phyloP scores from a whole-genome alignment of 2,329 filamentous ascomycete species.

The Tolypocladium pustulatum region DNA sequence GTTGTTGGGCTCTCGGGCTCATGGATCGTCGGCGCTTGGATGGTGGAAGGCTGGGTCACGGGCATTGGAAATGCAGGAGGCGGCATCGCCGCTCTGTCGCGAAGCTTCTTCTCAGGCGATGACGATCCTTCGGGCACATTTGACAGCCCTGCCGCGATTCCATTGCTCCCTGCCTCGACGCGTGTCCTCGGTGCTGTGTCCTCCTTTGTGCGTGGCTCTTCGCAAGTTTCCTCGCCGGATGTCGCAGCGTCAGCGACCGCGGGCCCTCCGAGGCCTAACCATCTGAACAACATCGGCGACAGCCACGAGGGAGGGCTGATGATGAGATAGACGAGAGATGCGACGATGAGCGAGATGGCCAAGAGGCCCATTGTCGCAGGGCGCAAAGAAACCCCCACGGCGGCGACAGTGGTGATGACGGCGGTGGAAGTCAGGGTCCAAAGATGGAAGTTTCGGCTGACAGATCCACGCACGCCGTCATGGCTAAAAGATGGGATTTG shows the following conservation, averaged over 20 bases:
- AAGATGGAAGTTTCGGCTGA: neutral
- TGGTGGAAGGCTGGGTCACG: slow-evolving; percentile 8
- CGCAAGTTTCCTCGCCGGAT: neutral
- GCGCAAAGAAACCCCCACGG: neutral
- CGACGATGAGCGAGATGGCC: slow-evolving; percentile 52
- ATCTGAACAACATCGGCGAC: slow-evolving; percentile 14
- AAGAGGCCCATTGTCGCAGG: slow-evolving; percentile 23
- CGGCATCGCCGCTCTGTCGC: slow-evolving; percentile 25
- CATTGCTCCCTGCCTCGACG: neutral
- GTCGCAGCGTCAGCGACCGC: slow-evolving; percentile 1
- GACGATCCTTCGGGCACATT: neutral
- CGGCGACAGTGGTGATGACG: neutral
- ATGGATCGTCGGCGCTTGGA: slow-evolving; percentile 13
- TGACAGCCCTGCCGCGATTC: neutral
- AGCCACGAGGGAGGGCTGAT: slow-evolving; percentile 43
- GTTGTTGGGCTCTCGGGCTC: slow-evolving; percentile 34
- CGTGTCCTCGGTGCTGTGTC: slow-evolving; percentile 2
- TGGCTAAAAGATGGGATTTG: neutral
- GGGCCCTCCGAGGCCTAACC: slow-evolving; percentile 8
- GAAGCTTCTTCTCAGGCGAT: slow-evolving; percentile 1
- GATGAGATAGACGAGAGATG: slow-evolving; percentile 46
- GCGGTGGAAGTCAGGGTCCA: neutral
- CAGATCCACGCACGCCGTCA: neutral
- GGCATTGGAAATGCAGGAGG: slow-evolving; percentile 22
- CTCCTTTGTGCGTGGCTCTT: neutral